Conservation (phyloP, 169 alveolate genomes). For the Plasmodium relictum region DNA sequence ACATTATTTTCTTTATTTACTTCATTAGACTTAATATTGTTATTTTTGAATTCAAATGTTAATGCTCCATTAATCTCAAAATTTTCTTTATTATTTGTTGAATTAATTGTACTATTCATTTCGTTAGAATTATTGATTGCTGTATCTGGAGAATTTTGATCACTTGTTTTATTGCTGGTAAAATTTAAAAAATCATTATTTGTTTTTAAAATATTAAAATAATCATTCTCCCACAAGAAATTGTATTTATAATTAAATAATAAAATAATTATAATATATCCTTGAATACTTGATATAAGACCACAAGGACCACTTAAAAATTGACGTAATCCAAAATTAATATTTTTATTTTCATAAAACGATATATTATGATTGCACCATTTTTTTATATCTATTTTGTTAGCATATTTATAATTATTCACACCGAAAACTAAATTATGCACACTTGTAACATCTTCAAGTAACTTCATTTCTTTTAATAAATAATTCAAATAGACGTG, state of each 20-base stretch:
- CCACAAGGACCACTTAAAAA: constrained; percentile 83
- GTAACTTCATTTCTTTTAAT: constrained; percentile 45
- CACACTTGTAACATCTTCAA: constrained; percentile 47
- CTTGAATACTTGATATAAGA: constrained; percentile 82
- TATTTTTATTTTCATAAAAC: constrained; percentile 67
- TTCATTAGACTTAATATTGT: background rate
- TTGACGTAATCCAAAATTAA: constrained; percentile 83
- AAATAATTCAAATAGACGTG: constrained; percentile 72
- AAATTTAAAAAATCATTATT: constrained; percentile 65
- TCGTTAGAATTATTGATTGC: background rate
- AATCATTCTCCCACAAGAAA: constrained; percentile 68
- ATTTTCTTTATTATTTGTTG: background rate
- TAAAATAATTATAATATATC: constrained; percentile 79
- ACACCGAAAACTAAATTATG: constrained; percentile 73
- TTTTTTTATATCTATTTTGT: constrained; percentile 52
- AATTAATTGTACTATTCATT: background rate
- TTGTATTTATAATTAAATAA: constrained; percentile 80
- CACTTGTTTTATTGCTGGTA: background rate
- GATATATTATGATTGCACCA: constrained; percentile 82
- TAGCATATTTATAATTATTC: constrained; percentile 73
- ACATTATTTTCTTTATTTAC: background rate
- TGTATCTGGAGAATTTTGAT: background rate
- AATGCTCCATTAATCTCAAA: background rate
- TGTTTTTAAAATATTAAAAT: constrained; percentile 67
- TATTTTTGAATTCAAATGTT: background rate